Conservation (phyloP, 805 yeast genomes). For the Wickerhamiella qilinensis region DNA sequence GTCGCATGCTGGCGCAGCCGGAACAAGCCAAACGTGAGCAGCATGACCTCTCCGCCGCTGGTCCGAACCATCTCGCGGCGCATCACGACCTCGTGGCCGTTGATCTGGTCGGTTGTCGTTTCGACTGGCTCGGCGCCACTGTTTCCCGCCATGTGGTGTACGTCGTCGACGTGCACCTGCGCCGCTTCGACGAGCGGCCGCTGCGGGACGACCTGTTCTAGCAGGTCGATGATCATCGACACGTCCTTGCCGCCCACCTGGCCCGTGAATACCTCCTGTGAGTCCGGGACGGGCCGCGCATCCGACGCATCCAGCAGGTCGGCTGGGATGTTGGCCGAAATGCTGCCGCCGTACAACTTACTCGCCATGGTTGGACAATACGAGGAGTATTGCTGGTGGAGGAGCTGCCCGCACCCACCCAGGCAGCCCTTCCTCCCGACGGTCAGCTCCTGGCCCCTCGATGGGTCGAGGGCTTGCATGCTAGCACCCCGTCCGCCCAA, state of each 20-base stretch:
- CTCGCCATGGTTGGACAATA: constrained; percentile 1
- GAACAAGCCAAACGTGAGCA: constrained; percentile 11
- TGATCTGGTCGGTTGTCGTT: constrained; percentile 5
- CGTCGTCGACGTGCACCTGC: constrained; percentile 12
- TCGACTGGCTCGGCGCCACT: constrained; percentile 1
- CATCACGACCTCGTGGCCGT: constrained; percentile 7
- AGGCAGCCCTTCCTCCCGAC: no score
- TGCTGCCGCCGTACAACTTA: constrained; percentile 70
- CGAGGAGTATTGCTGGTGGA: no score
- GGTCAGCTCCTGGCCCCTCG: no score
- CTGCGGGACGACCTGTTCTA: constrained; percentile 22
- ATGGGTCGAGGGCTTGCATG: no score
- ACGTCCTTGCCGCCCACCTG: constrained; percentile 20
- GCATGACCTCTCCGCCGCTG: constrained; percentile 1
- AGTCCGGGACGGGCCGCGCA: constrained; percentile 75
- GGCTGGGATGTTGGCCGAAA: constrained; percentile 39
- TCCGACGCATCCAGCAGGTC: constrained; percentile 60
- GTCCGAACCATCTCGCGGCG: constrained; percentile 10
- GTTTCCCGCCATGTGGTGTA: constrained; percentile 12
- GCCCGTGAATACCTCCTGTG: constrained; percentile 76
- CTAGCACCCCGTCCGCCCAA: no score
- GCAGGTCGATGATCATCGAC: constrained; percentile 25
- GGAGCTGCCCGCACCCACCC: no score
- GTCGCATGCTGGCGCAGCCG: constrained; percentile 11
- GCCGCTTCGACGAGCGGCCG: constrained; percentile 9